Conservation (phyloP, 441 rosid genomes). For the Pelargonium cotyledonis region DNA sequence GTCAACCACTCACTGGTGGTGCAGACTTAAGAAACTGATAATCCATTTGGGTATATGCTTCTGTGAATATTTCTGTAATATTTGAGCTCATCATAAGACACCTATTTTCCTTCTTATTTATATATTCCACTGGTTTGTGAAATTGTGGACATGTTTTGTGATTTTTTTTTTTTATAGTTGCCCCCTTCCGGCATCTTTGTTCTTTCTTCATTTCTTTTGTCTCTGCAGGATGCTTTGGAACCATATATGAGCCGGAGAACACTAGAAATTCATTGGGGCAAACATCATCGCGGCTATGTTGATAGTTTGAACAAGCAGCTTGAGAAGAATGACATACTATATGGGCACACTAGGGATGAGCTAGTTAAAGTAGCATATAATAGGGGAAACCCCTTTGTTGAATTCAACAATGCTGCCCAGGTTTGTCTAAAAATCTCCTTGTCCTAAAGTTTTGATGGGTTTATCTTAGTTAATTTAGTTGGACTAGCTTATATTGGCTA, state of each 20-base stretch:
- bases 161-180: constrained; percentile 5
- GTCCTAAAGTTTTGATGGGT: not conserved
- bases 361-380: constrained; percentile 73
- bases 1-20: no score
- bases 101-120: not conserved
- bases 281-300: constrained; percentile 55
- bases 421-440: constrained; percentile 24
- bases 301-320: constrained; percentile 66
- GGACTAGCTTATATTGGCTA: not conserved
- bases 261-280: constrained; percentile 74
- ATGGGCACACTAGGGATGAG: constrained; percentile 77
- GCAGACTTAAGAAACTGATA: no score
- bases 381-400: constrained; percentile 69
- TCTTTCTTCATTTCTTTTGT: constrained; percentile 3
- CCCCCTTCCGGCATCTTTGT: not conserved
- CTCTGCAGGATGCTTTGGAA: constrained; percentile 72
- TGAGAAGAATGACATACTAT: constrained; percentile 46
- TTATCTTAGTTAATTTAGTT: constrained; percentile 1
- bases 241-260: constrained; percentile 73
- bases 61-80: no score
- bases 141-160: not conserved
- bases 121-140: not conserved
- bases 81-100: not conserved
- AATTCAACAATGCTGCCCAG: constrained; percentile 84
- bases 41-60: no score